Evolutionary conservation across 768 basidiomycete species (phyloP).

Genomic region (Agrocybe chaxingu): DNA sequence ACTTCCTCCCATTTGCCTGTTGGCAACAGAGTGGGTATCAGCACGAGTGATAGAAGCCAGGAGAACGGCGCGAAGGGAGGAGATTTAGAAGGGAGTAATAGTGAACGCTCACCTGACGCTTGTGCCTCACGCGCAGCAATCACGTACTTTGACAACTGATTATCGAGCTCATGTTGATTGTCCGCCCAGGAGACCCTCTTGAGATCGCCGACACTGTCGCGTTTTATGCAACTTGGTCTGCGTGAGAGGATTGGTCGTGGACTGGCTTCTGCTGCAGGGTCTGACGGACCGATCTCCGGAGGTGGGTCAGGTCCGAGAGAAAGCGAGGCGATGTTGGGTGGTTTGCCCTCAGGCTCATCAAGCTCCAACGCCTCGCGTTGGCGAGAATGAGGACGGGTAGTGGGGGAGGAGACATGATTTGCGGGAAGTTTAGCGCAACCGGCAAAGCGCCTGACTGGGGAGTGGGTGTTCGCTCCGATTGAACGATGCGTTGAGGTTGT

Average conservation of each 20-base stretch:
- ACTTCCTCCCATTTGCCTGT: slow-evolving; percentile 62
- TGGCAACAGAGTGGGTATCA: neutral
- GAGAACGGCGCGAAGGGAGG: neutral
- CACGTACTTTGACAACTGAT: slow-evolving; percentile 49
- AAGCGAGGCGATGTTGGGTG: neutral
- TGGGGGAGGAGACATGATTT: slow-evolving; percentile 35
- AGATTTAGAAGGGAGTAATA: neutral
- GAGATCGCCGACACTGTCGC: slow-evolving; percentile 49
- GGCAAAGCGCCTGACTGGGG: slow-evolving; percentile 14
- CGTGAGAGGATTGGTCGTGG: slow-evolving; percentile 17
- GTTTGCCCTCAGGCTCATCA: slow-evolving; percentile 5
- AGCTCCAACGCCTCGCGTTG: slow-evolving; percentile 30
- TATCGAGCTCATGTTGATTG: slow-evolving; percentile 51
- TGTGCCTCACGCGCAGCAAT: slow-evolving; percentile 36
- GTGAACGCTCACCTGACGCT: slow-evolving; percentile 29
- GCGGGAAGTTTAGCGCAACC: slow-evolving; percentile 14
- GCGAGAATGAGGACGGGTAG: slow-evolving; percentile 37
- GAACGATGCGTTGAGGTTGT: slow-evolving; percentile 18
- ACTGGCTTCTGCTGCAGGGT: slow-evolving; percentile 7
- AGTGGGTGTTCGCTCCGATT: slow-evolving; percentile 19
- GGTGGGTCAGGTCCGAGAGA: neutral
- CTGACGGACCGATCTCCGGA: slow-evolving; percentile 4
- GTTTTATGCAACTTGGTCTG: slow-evolving; percentile 64
- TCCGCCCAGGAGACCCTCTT: slow-evolving; percentile 80
- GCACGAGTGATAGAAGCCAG: neutral